Evolutionary conservation across 306 rosid species (phyloP).

Genomic region (Fragaria ananassa): DNA sequence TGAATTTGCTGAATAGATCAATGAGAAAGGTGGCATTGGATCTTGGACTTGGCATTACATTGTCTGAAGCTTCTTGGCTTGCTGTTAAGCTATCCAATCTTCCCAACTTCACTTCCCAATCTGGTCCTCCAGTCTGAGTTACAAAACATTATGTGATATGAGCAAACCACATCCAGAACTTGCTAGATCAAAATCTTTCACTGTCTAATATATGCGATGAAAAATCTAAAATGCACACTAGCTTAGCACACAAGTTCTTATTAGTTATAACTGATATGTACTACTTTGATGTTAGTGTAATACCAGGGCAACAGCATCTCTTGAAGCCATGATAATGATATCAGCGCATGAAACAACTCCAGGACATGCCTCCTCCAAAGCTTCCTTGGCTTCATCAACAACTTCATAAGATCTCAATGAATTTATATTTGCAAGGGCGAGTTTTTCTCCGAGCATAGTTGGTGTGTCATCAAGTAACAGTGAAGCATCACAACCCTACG

Average conservation of each 20-base stretch:
- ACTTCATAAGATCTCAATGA: conserved; percentile 77
- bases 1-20: conserved; percentile 43
- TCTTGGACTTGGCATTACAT: conserved; percentile 90
- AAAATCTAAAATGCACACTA: neutral
- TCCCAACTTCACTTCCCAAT: conserved; percentile 77
- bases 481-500: conserved; percentile 84
- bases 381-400: conserved; percentile 62
- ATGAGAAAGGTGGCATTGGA: conserved; percentile 66
- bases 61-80: conserved; percentile 55
- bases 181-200: neutral
- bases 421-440: conserved; percentile 67
- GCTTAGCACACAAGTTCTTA: neutral
- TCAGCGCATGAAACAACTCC: conserved; percentile 88
- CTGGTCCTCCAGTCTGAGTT: conserved; percentile 78
- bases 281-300: neutral
- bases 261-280: neutral
- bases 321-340: conserved; percentile 70
- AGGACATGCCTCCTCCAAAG: conserved; percentile 56
- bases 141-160: neutral
- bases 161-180: neutral
- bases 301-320: conserved; percentile 83
- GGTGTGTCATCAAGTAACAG: conserved; percentile 90
- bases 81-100: conserved; percentile 79
- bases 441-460: conserved; percentile 73
- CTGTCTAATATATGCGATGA: neutral